phyloP scores from a whole-genome alignment of 305 asterid genomes.

The Solanum hybrid region DNA sequence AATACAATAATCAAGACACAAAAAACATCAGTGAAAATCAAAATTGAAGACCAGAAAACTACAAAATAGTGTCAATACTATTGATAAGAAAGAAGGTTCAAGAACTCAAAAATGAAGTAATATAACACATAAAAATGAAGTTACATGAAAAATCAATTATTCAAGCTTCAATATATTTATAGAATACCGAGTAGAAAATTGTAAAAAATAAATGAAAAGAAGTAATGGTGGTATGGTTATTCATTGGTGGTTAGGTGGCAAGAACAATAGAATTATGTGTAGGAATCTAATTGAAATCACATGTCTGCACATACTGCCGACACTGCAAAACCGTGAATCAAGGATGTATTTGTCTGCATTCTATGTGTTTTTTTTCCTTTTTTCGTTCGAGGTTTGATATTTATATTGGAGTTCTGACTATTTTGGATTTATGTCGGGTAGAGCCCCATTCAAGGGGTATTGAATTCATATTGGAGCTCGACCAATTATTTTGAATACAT shows the following conservation, averaged over 20 bases:
- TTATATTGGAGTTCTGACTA: no score
- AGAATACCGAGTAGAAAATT: fast-evolving
- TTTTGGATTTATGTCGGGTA: no score
- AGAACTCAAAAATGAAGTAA: background rate
- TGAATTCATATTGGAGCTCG: fast-evolving
- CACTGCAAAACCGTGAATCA: background rate
- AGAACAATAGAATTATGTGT: background rate
- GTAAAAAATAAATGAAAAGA: no score
- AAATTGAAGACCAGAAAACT: background rate
- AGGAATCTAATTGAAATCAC: background rate
- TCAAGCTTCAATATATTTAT: background rate
- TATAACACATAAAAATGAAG: no score
- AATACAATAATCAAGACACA: no score
- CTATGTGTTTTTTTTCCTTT: background rate
- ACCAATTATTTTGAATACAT: no score
- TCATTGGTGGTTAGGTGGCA: background rate
- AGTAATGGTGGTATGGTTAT: background rate
- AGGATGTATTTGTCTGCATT: background rate
- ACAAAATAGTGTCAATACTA: background rate
- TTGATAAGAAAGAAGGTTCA: background rate
- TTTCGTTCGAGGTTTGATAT: no score
- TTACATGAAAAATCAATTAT: no score
- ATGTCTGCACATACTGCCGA: background rate
- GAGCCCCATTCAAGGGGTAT: no score
- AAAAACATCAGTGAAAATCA: no score